A percentile compares a stretch with the other conserved stretches of the same genome.
Conservation (phyloP, 164 flowering plant species). For the Protea cynaroides region DNA sequence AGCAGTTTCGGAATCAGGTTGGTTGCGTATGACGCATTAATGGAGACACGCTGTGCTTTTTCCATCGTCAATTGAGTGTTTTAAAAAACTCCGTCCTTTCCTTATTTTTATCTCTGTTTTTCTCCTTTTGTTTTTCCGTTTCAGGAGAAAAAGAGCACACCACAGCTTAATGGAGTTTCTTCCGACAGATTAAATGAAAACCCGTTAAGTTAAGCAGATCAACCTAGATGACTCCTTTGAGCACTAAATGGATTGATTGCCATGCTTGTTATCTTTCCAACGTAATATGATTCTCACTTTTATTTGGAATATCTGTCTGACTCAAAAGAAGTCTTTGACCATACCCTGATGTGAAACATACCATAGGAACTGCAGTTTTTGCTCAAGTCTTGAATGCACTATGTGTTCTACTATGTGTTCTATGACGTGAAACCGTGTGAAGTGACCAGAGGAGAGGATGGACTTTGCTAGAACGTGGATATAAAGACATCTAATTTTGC, state of each 20-base stretch:
- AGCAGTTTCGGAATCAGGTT: conserved; percentile 72
- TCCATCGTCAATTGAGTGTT: neutral
- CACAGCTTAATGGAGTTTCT: conserved; percentile 13
- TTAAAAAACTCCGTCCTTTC: neutral
- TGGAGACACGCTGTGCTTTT: neutral
- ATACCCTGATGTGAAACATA: neutral
- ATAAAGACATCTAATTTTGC: no score
- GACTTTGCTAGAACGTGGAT: no score
- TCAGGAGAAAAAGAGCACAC: conserved; percentile 15
- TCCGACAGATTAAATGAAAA: conserved; percentile 14
- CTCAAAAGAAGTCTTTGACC: neutral
- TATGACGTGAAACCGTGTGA: neutral
- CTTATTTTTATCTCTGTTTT: neutral
- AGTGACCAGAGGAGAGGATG: no score
- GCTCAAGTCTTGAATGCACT: no score
- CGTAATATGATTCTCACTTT: neutral
- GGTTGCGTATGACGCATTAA: neutral
- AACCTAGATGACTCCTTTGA: neutral
- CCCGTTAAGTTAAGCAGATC: conserved; percentile 18
- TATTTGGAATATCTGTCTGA: neutral
- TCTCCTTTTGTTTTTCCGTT: conserved; percentile 6
- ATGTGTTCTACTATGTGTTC: neutral
- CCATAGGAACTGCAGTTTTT: no score
- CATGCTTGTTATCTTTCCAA: no score
- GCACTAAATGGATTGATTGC: neutral